Evolutionary conservation across 164 flowering plant genomes (phyloP).

Genomic region (Euptelea pleiosperma): DNA sequence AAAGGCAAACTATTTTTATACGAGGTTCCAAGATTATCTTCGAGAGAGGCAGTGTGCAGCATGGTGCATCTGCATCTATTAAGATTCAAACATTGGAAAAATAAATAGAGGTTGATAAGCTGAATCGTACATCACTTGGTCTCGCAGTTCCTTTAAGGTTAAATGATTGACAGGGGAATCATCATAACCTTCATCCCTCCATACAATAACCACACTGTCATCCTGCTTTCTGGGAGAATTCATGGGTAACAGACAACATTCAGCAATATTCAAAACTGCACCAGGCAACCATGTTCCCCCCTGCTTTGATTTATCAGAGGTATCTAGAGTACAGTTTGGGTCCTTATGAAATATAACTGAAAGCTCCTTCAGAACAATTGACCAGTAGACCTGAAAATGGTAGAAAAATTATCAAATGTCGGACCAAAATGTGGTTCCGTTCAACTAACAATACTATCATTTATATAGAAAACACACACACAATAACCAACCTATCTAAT

Average conservation of each 20-base stretch:
- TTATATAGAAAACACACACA: too few relatives aligned
- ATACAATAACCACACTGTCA: conserved; percentile 53
- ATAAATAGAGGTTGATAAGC: background rate
- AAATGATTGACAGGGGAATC: conserved; percentile 45
- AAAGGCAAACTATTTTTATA: too few relatives aligned
- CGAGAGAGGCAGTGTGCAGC: too few relatives aligned
- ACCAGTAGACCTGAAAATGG: conserved; percentile 66
- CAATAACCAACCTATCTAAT: too few relatives aligned
- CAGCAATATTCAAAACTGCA: conserved; percentile 73
- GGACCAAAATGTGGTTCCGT: background rate
- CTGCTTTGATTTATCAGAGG: conserved; percentile 54
- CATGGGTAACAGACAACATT: conserved; percentile 67
- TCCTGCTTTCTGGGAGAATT: conserved; percentile 50
- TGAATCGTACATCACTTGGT: conserved; percentile 78
- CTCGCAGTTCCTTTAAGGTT: conserved; percentile 67
- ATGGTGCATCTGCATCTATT: background rate
- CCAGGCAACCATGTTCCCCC: conserved; percentile 89
- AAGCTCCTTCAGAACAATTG: conserved; percentile 64
- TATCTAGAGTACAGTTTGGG: conserved; percentile 67
- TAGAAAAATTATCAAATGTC: conserved; percentile 3
- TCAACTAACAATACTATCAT: too few relatives aligned
- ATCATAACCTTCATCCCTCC: conserved; percentile 83
- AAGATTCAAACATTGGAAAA: background rate
- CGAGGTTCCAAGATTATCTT: too few relatives aligned
- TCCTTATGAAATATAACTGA: conserved; percentile 50